Conservation (phyloP, 2,329 filamentous ascomycete species). For the Mycosphaerella arachidis region DNA sequence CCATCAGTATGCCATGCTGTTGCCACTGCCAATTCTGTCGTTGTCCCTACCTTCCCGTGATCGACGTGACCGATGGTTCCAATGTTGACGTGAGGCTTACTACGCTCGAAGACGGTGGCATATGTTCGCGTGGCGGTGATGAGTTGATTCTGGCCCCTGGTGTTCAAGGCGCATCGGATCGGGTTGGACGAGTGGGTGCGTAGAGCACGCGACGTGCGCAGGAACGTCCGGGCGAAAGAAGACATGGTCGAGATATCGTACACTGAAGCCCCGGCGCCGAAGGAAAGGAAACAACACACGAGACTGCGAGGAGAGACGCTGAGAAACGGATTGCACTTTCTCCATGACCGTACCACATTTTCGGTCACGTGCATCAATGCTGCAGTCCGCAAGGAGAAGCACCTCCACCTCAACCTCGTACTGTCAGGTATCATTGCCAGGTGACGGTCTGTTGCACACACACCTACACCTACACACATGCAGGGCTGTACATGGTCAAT, state of each 20-base stretch:
- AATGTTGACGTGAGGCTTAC: constrained; percentile 98
- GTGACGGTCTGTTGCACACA: background rate
- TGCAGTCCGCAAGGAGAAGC: background rate
- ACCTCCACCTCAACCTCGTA: background rate
- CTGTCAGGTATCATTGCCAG: background rate
- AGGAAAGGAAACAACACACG: constrained; percentile 7
- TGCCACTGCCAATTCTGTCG: background rate
- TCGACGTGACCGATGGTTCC: constrained; percentile 99
- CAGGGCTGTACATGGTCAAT: background rate
- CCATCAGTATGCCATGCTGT: constrained; percentile 6
- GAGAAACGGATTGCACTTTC: background rate
- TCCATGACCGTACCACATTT: constrained; percentile 1
- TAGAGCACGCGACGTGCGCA: constrained; percentile 77
- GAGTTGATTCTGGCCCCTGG: constrained; percentile 59
- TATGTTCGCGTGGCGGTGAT: constrained; percentile 59
- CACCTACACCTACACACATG: background rate
- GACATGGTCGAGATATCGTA: constrained; percentile 54
- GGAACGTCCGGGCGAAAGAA: constrained; percentile 73
- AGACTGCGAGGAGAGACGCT: background rate
- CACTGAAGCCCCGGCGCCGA: constrained; percentile 4
- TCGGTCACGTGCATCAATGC: constrained; percentile 1
- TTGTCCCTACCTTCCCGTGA: constrained; percentile 78
- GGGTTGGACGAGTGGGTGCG: constrained; percentile 68
- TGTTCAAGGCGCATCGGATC: constrained; percentile 64
- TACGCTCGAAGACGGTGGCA: constrained; percentile 70